Conservation (phyloP, 257 asterid species). For the Fraxinus excelsior region DNA sequence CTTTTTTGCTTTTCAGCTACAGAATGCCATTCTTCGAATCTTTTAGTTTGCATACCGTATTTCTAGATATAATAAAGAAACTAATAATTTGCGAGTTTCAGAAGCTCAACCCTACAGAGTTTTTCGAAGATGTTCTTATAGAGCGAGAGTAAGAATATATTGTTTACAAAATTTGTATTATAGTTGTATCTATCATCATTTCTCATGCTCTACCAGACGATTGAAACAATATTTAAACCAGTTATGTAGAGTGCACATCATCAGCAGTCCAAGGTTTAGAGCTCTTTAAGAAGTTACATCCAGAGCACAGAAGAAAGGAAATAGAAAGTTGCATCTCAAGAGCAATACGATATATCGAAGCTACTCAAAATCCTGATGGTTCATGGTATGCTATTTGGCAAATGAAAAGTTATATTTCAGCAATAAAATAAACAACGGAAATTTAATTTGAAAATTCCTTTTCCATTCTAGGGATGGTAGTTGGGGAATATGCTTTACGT, state of each 20-base stretch:
- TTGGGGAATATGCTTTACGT: conserved; percentile 70
- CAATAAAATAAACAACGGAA: background rate
- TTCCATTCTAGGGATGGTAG: conserved; percentile 38
- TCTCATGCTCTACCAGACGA: background rate
- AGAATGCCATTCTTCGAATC: background rate
- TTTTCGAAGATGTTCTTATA: conserved; percentile 45
- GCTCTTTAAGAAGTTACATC: conserved; percentile 44
- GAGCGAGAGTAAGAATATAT: conserved; percentile 51
- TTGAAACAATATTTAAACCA: background rate
- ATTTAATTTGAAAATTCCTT: background rate
- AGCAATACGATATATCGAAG: conserved; percentile 42
- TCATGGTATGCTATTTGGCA: conserved; percentile 43
- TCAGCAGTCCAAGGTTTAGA: conserved; percentile 50
- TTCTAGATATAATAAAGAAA: background rate
- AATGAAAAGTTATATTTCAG: background rate
- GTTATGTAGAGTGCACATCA: conserved; percentile 65
- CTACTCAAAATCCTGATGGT: conserved; percentile 49
- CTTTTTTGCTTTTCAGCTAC: background rate
- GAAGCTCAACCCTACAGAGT: conserved; percentile 60
- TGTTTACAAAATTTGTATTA: background rate
- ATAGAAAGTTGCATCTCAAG: conserved; percentile 42
- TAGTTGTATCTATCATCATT: background rate
- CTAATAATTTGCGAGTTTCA: conserved; percentile 5
- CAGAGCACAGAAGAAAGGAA: conserved; percentile 42
- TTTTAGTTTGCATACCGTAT: background rate